Conservation (phyloP, 345 rosid genomes). For the Arabis hirsuta region DNA sequence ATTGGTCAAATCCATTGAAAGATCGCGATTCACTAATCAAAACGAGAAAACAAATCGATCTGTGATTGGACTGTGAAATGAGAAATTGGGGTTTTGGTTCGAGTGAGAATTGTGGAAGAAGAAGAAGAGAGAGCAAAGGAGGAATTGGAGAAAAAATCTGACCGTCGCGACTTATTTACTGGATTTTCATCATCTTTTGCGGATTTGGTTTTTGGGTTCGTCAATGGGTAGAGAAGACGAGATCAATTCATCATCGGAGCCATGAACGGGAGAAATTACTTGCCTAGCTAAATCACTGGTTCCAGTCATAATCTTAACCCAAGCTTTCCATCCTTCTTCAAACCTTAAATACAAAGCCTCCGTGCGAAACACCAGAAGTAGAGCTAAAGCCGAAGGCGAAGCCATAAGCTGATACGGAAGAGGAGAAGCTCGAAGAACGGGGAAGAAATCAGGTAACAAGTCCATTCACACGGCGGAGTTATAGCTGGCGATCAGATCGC, state of each 20-base stretch:
- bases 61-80: no score
- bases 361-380: constrained; percentile 84
- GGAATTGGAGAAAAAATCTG: no score
- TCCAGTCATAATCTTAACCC: constrained; percentile 79
- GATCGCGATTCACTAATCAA: no score
- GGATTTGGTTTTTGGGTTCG: no score
- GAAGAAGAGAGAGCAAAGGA: no score
- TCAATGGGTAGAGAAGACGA: no score
- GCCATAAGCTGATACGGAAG: constrained; percentile 61
- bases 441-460: constrained; percentile 67
- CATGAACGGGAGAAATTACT: constrained; percentile 55
- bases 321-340: constrained; percentile 79
- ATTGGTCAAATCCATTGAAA: no score
- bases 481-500: constrained; percentile 66
- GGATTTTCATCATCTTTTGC: no score
- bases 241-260: constrained; percentile 49
- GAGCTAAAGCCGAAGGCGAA: constrained; percentile 74
- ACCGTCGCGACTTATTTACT: no score
- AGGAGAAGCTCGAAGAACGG: constrained; percentile 50
- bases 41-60: no score
- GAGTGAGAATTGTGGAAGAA: no score
- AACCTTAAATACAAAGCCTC: constrained; percentile 95
- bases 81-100: no score
- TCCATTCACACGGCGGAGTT: constrained; percentile 66
- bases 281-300: constrained; percentile 74